phyloP scores from a whole-genome alignment of 2,329 filamentous ascomycete genomes.

The Colletotrichum sp. region DNA sequence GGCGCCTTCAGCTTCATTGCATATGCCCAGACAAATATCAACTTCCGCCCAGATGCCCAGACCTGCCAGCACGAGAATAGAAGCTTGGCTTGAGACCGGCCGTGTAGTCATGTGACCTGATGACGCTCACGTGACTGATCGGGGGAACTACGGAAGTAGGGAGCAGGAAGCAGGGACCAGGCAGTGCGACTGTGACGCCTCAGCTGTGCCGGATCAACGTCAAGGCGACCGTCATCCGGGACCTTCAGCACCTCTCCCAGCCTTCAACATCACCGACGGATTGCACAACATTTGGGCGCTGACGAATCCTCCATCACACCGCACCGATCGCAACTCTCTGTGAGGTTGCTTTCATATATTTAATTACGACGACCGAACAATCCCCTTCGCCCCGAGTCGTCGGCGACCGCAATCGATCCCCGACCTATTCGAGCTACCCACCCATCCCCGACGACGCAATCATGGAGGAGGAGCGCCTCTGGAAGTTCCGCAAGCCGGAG shows the following conservation, averaged over 20 bases:
- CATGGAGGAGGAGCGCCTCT: conserved; percentile 70
- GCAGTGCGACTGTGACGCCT: conserved; percentile 18
- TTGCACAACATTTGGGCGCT: not conserved
- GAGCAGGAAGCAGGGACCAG: not conserved
- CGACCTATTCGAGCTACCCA: not conserved
- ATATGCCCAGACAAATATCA: not conserved
- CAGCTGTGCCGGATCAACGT: conserved; percentile 19
- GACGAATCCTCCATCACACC: not conserved
- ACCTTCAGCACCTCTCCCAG: not conserved
- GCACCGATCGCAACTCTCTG: not conserved
- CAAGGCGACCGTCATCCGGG: conserved; percentile 11
- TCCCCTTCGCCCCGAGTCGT: not conserved
- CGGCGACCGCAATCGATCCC: conserved; percentile 5
- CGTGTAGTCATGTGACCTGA: not conserved
- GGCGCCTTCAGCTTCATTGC: not conserved
- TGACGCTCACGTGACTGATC: fast-evolving
- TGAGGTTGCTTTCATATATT: not conserved
- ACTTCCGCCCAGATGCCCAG: not conserved
- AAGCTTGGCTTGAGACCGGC: not conserved
- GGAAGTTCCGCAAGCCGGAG: conserved; percentile 69
- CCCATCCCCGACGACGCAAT: conserved; percentile 16
- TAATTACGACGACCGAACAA: not conserved
- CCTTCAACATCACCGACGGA: conserved; percentile 3
- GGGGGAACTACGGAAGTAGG: not conserved
- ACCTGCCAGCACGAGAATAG: not conserved